Conservation (phyloP, 352 stramenopile species). For the Phytophthora fragariaefolia region DNA sequence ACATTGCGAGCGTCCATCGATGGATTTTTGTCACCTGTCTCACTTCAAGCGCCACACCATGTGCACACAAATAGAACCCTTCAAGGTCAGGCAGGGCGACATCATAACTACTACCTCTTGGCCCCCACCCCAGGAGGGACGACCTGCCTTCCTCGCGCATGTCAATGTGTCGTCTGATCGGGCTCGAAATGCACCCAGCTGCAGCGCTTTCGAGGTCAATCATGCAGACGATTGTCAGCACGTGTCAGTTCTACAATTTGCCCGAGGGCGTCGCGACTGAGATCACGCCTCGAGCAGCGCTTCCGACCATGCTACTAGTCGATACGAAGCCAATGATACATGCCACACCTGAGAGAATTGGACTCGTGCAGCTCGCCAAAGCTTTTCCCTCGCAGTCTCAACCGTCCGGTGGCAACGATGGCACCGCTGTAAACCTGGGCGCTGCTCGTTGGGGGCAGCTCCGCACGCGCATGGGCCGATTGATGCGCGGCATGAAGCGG, state of each 20-base stretch:
- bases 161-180: slow-evolving; percentile 17
- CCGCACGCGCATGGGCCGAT: slow-evolving; percentile 33
- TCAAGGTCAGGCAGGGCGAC: slow-evolving; percentile 20
- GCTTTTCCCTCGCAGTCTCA: background rate
- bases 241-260: background rate
- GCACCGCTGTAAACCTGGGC: background rate
- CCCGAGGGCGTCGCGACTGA: background rate
- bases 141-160: background rate
- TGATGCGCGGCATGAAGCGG: slow-evolving; percentile 43
- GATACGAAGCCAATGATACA: slow-evolving; percentile 15
- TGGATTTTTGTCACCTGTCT: slow-evolving; percentile 1
- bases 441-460: slow-evolving; percentile 40
- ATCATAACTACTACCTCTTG: background rate
- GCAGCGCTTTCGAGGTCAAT: background rate
- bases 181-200: slow-evolving; percentile 21
- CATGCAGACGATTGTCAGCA: background rate
- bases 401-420: no score
- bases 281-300: background rate
- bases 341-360: background rate
- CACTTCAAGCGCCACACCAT: slow-evolving; percentile 16
- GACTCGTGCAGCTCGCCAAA: slow-evolving; percentile 27
- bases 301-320: slow-evolving; percentile 23
- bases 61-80: slow-evolving; percentile 25
- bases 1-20: background rate
- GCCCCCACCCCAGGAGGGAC: background rate